Base-by-base conservation (phyloP, 306 rosid species). In the Pyrus bretschneideri region DNA sequence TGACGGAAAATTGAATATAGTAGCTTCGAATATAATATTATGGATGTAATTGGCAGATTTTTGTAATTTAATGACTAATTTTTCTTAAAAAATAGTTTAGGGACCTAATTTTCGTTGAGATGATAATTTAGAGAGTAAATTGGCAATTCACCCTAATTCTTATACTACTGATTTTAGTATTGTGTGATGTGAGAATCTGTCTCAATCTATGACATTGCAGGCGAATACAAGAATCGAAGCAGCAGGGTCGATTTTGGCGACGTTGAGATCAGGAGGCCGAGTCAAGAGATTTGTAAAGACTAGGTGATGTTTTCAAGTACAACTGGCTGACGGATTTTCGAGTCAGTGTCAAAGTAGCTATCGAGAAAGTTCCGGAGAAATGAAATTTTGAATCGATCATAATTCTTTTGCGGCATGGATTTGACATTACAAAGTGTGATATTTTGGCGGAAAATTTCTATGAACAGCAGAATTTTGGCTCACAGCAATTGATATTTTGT, bases 221-320 rank as follows among this genome's bases (percentile, higher is more conserved):
- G 93, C 83, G 70, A 80, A 73, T 83, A 78, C 92, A 91, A 84
- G 91, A 86, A 77, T 88, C 89, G 81, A 91, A 83, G 83, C 88
- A 84, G 71, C 94, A 86, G 4, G 91, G 93, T 78, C 87, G 87
- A 49, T 31, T 93, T 57, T 91, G 98, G 98, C 83, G 60, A 79
- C 89, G 85, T 42, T 88, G 81, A 91, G 77, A 40, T 61, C 44
- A 31, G 23, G 68, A 40, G 55, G 61, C 68, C 0, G 38, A 38
- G 12, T 25, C 68, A 21, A 51, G 78, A 70, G 31, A 69, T 61
- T 79, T 73, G 81, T 82, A 64, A 80, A 73, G 57, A 63, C 74
- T 45, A 44, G 78, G 73, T 18, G 59, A 49, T 72, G 67, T 63
- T 29, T 40, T 44, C 38, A 76, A 59, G 52, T 23, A 35, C 57